phyloP scores from a whole-genome alignment of 306 rosid genomes.

The Aeschynomene evenia region DNA sequence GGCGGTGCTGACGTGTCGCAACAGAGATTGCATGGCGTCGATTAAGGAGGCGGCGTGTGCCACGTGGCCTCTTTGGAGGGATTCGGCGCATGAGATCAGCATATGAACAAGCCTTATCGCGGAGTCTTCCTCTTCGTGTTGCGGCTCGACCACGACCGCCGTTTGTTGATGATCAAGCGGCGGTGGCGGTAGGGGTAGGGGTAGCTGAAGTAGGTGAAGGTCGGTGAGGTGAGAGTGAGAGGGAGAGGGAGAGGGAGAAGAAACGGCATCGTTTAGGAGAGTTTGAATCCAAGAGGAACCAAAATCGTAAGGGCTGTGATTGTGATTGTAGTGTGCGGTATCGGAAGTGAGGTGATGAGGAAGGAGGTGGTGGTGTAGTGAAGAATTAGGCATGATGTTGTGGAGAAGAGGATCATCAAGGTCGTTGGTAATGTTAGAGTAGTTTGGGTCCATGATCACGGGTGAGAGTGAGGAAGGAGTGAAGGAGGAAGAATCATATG shows the following conservation, averaged over 20 bases:
- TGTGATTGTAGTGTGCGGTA: slow-evolving; percentile 56
- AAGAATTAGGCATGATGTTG: slow-evolving; percentile 59
- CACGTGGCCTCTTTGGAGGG: slow-evolving; percentile 68
- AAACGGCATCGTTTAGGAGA: slow-evolving; percentile 48
- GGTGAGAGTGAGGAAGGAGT: no score
- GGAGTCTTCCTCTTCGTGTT: slow-evolving; percentile 66
- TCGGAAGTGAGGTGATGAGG: slow-evolving; percentile 67
- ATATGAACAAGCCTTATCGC: slow-evolving; percentile 76
- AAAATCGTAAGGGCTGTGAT: neutral
- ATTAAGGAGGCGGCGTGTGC: slow-evolving; percentile 67
- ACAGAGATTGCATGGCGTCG: slow-evolving; percentile 68
- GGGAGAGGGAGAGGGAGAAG: slow-evolving; percentile 54
- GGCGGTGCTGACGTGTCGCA: slow-evolving; percentile 54
- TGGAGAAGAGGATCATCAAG: slow-evolving; percentile 49
- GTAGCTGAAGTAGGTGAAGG: slow-evolving; percentile 32
- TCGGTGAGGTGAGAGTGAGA: slow-evolving; percentile 52
- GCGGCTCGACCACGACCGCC: slow-evolving; percentile 32
- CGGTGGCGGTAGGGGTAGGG: slow-evolving; percentile 10
- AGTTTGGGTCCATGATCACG: neutral
- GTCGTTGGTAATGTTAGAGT: slow-evolving; percentile 42
- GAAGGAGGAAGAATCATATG: neutral
- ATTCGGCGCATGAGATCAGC: slow-evolving; percentile 84
- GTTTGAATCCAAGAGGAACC: slow-evolving; percentile 81
- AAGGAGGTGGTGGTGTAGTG: slow-evolving; percentile 39
- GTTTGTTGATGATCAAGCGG: slow-evolving; percentile 25